Conservation (phyloP, 1,284 basidiomycete species). For the Cutaneotrichosporon sp. region DNA sequence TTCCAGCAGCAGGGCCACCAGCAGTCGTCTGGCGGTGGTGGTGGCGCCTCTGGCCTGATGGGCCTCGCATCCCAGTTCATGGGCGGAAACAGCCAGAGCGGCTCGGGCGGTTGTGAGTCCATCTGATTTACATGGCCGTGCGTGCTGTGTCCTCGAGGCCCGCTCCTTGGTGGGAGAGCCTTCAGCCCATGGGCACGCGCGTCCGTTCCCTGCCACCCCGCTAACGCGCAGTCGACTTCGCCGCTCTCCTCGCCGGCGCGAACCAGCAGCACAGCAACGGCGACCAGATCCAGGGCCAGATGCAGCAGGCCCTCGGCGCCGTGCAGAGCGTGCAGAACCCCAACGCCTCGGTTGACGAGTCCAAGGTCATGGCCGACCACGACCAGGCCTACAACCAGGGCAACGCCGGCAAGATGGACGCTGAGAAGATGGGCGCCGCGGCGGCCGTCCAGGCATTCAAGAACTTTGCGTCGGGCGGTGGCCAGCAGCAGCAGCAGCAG, state of each 20-base stretch:
- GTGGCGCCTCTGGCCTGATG: constrained; percentile 6
- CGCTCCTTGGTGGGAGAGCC: no score
- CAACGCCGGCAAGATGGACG: constrained; percentile 53
- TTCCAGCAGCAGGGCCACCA: not conserved
- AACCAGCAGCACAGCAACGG: constrained; percentile 40
- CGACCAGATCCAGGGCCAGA: constrained; percentile 35
- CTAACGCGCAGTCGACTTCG: constrained; percentile 37
- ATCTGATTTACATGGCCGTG: no score
- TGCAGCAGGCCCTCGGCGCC: constrained; percentile 30
- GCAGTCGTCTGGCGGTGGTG: not conserved
- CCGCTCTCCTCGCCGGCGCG: constrained; percentile 36
- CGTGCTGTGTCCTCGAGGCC: no score
- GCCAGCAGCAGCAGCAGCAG: constrained; percentile 12
- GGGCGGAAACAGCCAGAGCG: not conserved
- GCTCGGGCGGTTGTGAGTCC: constrained; percentile 7
- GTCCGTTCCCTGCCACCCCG: not conserved
- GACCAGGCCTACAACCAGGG: constrained; percentile 54
- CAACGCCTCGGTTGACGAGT: constrained; percentile 53
- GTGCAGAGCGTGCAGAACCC: constrained; percentile 34
- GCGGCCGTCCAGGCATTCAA: constrained; percentile 63
- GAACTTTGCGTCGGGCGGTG: constrained; percentile 54
- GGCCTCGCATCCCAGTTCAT: constrained; percentile 11
- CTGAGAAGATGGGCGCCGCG: constrained; percentile 61
- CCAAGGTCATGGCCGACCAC: constrained; percentile 56
- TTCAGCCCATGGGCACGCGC: no score